Evolutionary conservation across 805 yeast species (phyloP), one percentile per base, ranked within the genome.

Genomic region (Teunomyces atbi): DNA sequence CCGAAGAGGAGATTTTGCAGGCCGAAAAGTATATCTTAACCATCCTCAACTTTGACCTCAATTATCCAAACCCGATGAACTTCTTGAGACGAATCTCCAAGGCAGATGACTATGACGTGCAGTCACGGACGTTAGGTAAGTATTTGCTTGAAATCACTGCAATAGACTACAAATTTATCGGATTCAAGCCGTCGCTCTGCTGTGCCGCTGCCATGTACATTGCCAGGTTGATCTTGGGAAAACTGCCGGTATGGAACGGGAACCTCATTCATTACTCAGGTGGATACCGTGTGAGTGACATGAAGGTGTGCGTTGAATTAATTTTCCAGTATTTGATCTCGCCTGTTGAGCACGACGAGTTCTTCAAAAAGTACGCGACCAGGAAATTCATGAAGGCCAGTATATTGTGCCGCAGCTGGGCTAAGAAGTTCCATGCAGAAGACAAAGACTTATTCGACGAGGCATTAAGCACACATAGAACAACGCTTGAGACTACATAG

Each of bases 231-330:
- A 84, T 89, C 66, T 68, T 88, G 54, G 85, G 84, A 16, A 82
- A 67, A 73, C 66, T 58, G 54, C 82, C 66, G 42, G 83, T 82
- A 28, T 91, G 97, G 97, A 83, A 83, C 61, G 86, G 86, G 6
- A 91, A 90, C 66, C 73, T 92, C 54, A 82, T 89, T 41, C 96
- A 89, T 61, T 94, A 92, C 65, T 83, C 94, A 18, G 97, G 97
- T 28, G 97, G 96, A 8, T 88, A 87, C 65, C 78, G 83, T 18
- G 87, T 84, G 52, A 77, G 74, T 35, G 90, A 86, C 56, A 66
- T 94, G 65, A 75, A 76, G 52, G 87, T 88, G 32, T 83, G 89
- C 44, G 79, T 87, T 47, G 83, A 81, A 52, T 76, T 85, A 72
- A 79, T 92, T 51, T 76, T 88, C 64, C 87, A 84, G 61, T 92